Percentiles rank a stretch among this genome's conserved stretches.
Evolutionary conservation across 176 grass and related monocot species (phyloP).

Genomic region (barley (Hordeum vulgare)): DNA sequence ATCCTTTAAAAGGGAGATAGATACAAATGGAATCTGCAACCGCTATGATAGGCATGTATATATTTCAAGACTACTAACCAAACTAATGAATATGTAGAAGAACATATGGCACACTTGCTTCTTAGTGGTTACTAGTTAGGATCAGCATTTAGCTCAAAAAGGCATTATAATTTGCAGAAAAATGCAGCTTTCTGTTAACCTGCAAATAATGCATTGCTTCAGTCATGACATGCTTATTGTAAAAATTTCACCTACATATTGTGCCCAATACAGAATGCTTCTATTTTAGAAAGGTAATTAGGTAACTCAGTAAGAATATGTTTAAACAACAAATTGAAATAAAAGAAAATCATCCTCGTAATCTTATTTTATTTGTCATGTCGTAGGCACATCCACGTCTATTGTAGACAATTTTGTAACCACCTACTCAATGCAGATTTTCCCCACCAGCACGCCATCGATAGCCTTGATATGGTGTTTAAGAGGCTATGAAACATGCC

Average conservation of each 20-base stretch:
- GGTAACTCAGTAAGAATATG: not conserved
- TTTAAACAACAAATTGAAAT: not conserved
- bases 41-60: not conserved
- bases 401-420: constrained; percentile 16
- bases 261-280: not conserved
- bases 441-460: not conserved
- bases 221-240: not conserved
- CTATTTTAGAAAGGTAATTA: not conserved
- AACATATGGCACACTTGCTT: not conserved
- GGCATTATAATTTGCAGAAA: not conserved
- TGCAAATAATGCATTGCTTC: not conserved
- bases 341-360: not conserved
- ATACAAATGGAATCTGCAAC: constrained; percentile 11
- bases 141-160: constrained; percentile 7
- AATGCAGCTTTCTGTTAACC: not conserved
- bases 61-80: constrained; percentile 1
- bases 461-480: not conserved
- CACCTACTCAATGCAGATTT: constrained; percentile 29
- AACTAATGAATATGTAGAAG: constrained; percentile 14
- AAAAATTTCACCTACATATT: not conserved
- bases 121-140: not conserved
- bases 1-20: not conserved
- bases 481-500: not conserved
- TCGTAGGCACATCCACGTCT: not conserved
- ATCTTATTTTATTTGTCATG: not conserved